Evolutionary conservation across 192 early-diverging fungal species (phyloP), one percentile per base, ranked within the genome.

Genomic region (Coemansia sp.): DNA sequence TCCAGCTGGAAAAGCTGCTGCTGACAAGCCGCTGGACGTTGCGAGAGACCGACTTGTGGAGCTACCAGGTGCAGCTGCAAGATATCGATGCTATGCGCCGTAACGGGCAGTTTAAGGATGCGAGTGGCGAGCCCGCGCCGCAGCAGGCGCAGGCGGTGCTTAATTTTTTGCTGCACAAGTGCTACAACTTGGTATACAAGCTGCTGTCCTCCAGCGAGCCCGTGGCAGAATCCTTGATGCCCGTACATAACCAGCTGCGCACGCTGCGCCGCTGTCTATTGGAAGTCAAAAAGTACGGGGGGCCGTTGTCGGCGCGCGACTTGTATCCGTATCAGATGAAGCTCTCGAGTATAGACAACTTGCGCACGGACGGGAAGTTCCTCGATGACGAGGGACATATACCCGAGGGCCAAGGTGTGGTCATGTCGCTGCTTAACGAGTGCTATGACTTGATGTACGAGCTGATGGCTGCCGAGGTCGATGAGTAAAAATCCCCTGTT

Each of bases 261-360:
- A 94, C 94, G 15, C 86, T 96, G 29, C 86, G 90, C 54, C 85
- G 88, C 60, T 94, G 92, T 59, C 70, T 96, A 40, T 49, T 88
- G 5, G 91, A 93, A 64, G 87, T 94, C 36, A 89, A 87, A 64
- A 91, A 93, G 75, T 94, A 92, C 80, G 92, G 91, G 41, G 89
- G 91, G 20, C 87, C 89, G 29, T 74, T 92, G 62, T 87, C 90
- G 56, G 82, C 84, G 8, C 85, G 86, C 32, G 92, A 94, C 46
- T 66, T 96, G 51, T 90, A 94, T 74, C 92, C 91, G 17, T 96
- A 94, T 79, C 93, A 95, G 77, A 90, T 96, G 88, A 94, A 94
- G 65, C 80, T 96, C 40, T 85, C 89, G 0, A 87, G 85, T 32
- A 90, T 96, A 71, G 93, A 96, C 53, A 89, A 90, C 56, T 62